phyloP scores from a whole-genome alignment of 176 grass and related monocot genomes.

The Elaeis guineensis region DNA sequence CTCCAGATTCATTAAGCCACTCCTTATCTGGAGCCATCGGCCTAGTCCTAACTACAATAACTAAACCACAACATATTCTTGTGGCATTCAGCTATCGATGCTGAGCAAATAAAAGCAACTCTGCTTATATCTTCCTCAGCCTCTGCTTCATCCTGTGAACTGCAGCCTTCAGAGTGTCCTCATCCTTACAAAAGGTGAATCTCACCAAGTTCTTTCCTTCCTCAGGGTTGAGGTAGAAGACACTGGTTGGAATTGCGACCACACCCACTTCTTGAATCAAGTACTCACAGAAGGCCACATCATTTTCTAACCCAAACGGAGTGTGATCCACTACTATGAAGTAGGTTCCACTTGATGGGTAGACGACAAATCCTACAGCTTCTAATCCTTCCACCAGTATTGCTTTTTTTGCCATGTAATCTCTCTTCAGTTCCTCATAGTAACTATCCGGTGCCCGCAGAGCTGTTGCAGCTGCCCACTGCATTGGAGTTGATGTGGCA shows the following conservation, averaged over 20 bases:
- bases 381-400: slow-evolving; percentile 69
- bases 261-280: slow-evolving; percentile 83
- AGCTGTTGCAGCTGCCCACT: slow-evolving; percentile 54
- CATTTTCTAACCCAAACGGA: slow-evolving; percentile 72
- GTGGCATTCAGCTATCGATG: no score
- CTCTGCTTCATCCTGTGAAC: slow-evolving; percentile 84
- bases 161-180: slow-evolving; percentile 61
- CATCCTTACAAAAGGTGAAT: slow-evolving; percentile 97
- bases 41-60: no score
- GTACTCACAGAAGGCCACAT: slow-evolving; percentile 84
- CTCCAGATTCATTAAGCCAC: no score
- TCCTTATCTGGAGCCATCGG: no score
- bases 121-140: slow-evolving; percentile 49
- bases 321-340: slow-evolving; percentile 90
- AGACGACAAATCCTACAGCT: slow-evolving; percentile 70
- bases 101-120: no score
- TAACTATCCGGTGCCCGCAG: slow-evolving; percentile 67
- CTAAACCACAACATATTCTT: no score
- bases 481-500: slow-evolving; percentile 86
- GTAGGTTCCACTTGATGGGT: slow-evolving; percentile 88
- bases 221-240: slow-evolving; percentile 88
- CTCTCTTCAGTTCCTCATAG: slow-evolving; percentile 66
- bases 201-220: slow-evolving; percentile 94
- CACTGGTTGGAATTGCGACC: slow-evolving; percentile 79
- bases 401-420: slow-evolving; percentile 65